phyloP scores from a whole-genome alignment of 805 yeast genomes.

The Wickerhamomyces alni region DNA sequence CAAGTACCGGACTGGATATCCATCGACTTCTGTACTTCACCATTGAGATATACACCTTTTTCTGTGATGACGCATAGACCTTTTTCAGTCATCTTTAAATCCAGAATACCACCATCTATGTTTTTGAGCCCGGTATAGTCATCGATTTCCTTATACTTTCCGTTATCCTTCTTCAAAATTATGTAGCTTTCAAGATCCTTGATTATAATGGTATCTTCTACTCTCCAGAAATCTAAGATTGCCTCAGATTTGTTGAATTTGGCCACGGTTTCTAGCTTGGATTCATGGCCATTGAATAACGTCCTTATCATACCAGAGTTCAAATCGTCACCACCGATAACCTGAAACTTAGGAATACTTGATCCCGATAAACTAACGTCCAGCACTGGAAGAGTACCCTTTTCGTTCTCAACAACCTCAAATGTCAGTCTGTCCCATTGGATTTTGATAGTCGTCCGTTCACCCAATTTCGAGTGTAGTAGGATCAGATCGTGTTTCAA shows the following conservation, averaged over 20 bases:
- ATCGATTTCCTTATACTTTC: neutral
- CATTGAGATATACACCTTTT: conserved; percentile 16
- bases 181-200: conserved; percentile 7
- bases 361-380: conserved; percentile 20
- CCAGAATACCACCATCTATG: conserved; percentile 13
- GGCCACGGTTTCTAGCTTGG: neutral
- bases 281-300: conserved; percentile 15
- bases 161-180: neutral
- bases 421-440: neutral
- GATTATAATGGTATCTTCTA: conserved; percentile 7
- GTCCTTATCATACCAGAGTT: conserved; percentile 18
- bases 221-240: conserved; percentile 12
- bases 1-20: conserved; percentile 4
- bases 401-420: neutral
- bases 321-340: conserved; percentile 17
- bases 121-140: conserved; percentile 7
- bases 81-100: conserved; percentile 4
- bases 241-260: neutral
- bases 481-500: conserved; percentile 2
- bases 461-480: conserved; percentile 5
- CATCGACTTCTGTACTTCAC: neutral
- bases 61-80: conserved; percentile 9
- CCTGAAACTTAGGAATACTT: conserved; percentile 16
- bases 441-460: conserved; percentile 5
- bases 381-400: conserved; percentile 14